These are phyloP conservation scores for Ettlia oleoabundans DNA, from an alignment of 139 green algal genomes.

Conservation along the genomic window DNA sequence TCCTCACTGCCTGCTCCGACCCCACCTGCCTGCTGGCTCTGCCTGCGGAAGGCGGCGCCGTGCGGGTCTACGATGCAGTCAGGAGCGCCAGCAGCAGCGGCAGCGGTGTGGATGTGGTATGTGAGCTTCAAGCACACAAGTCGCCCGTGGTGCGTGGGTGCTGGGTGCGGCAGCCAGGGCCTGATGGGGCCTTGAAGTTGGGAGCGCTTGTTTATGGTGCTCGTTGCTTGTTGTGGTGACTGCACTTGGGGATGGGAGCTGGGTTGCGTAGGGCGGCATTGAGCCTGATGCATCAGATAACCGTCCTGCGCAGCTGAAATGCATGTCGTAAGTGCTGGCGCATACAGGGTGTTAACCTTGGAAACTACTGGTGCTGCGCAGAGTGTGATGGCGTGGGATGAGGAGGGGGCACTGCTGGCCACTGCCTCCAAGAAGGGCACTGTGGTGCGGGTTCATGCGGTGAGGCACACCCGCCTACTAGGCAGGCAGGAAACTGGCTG, in stretches of 20 bases:
- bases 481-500: background rate
- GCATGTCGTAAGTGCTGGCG: too few relatives aligned
- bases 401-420: slow-evolving; percentile 71
- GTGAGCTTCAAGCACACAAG: slow-evolving; percentile 80
- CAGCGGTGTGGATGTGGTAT: slow-evolving; percentile 61
- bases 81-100: background rate
- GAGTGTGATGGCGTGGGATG: slow-evolving; percentile 51
- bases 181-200: too few relatives aligned
- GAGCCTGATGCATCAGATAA: too few relatives aligned
- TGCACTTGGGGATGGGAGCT: too few relatives aligned
- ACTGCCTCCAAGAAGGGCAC: slow-evolving; percentile 81
- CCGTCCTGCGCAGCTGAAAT: too few relatives aligned
- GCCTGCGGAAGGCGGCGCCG: slow-evolving; percentile 57
- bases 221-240: too few relatives aligned
- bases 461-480: background rate
- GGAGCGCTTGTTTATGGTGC: background rate
- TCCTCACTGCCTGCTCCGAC: slow-evolving; percentile 57
- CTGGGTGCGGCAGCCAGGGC: too few relatives aligned
- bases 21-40: slow-evolving; percentile 70
- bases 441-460: slow-evolving; percentile 74
- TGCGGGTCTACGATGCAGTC: slow-evolving; percentile 70
- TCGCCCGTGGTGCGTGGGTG: slow-evolving; percentile 51
- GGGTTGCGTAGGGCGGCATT: too few relatives aligned
- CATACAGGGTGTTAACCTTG: background rate
- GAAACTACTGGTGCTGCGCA: slow-evolving; percentile 18